Evolutionary conservation across 1,284 basidiomycete genomes (phyloP).

Genomic region (Gymnopus androsaceus): DNA sequence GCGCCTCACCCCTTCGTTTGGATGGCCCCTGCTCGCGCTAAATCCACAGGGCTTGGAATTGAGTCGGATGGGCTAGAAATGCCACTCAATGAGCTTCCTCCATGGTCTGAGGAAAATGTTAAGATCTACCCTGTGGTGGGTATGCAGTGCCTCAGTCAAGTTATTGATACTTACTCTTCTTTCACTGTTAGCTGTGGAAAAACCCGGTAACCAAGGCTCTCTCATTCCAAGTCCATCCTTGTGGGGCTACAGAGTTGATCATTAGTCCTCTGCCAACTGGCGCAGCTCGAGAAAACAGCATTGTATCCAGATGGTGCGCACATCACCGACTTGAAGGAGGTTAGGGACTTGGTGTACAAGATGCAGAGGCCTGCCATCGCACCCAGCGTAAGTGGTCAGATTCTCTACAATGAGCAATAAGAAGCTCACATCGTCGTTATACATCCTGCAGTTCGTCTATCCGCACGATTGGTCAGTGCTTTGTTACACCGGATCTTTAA

Average conservation of each 20-base stretch:
- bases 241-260: slow-evolving; percentile 55
- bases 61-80: slow-evolving; percentile 76
- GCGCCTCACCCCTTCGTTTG: slow-evolving; percentile 81
- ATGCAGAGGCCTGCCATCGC: slow-evolving; percentile 84
- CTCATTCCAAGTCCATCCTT: slow-evolving; percentile 79
- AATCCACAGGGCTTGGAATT: slow-evolving; percentile 77
- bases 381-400: slow-evolving; percentile 52
- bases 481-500: background rate
- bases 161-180: background rate
- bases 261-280: slow-evolving; percentile 62
- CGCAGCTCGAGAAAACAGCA: slow-evolving; percentile 47
- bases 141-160: slow-evolving; percentile 10
- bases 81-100: slow-evolving; percentile 62
- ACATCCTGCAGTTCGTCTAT: slow-evolving; percentile 49
- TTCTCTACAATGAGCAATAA: too few relatives aligned
- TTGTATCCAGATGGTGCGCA: slow-evolving; percentile 77
- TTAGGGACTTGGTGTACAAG: slow-evolving; percentile 72
- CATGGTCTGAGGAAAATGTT: slow-evolving; percentile 71
- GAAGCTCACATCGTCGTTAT: too few relatives aligned
- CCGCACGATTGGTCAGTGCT: slow-evolving; percentile 55
- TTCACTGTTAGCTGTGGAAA: slow-evolving; percentile 67
- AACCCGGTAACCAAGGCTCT: slow-evolving; percentile 76
- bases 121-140: slow-evolving; percentile 63
- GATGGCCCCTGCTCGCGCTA: slow-evolving; percentile 77
- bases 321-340: slow-evolving; percentile 67